Conservation (phyloP, 768 basidiomycete genomes). For the Tephrocybe sp. region DNA sequence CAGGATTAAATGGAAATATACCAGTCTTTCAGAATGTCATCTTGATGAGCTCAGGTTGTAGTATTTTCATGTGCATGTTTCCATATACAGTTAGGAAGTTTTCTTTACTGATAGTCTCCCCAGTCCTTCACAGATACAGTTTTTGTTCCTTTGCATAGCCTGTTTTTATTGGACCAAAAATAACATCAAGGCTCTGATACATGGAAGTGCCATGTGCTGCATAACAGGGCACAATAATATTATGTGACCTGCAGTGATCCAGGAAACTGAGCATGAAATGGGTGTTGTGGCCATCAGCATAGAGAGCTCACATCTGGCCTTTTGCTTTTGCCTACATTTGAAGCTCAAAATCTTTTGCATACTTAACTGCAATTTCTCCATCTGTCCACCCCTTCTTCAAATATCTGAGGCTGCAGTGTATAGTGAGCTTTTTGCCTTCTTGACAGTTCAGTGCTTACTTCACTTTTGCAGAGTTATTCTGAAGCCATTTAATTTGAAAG, state of each 20-base stretch:
- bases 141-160: slow-evolving; percentile 14
- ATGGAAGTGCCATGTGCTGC: background rate
- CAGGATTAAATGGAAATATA: slow-evolving; percentile 34
- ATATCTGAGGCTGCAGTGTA: too few species aligned
- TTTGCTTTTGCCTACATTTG: too few species aligned
- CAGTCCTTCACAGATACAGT: slow-evolving; percentile 11
- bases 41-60: slow-evolving; percentile 32
- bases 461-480: too few species aligned
- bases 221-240: background rate
- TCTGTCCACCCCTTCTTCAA: too few species aligned
- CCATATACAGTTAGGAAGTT: slow-evolving; percentile 38
- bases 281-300: slow-evolving; percentile 29
- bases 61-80: slow-evolving; percentile 26
- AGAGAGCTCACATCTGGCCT: too few species aligned
- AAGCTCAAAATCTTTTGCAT: too few species aligned
- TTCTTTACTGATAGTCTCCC: slow-evolving; percentile 26
- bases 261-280: slow-evolving; percentile 21
- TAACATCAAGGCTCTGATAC: background rate
- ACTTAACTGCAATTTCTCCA: too few species aligned
- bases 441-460: too few species aligned
- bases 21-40: slow-evolving; percentile 40
- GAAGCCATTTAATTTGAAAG: too few species aligned
- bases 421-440: too few species aligned
- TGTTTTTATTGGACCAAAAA: background rate
- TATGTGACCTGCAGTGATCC: background rate